phyloP scores from a whole-genome alignment of 768 basidiomycete genomes.

The Dentipellis sp. region DNA sequence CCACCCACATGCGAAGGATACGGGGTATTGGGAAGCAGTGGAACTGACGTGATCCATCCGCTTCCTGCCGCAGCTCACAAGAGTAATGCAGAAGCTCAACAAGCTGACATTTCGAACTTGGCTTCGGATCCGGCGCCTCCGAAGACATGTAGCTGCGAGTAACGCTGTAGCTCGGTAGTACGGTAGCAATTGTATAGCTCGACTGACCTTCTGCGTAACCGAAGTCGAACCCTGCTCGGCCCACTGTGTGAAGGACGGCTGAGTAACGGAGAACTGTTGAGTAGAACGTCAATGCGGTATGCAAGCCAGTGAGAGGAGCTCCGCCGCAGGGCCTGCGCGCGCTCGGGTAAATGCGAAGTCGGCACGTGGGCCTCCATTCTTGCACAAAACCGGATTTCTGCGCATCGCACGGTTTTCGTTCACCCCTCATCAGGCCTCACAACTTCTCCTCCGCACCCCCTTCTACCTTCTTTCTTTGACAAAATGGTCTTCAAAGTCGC shows the following conservation, averaged over 20 bases:
- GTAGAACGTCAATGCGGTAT: too few species aligned
- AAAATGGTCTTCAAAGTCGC: conserved; percentile 86
- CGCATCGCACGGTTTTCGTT: not conserved
- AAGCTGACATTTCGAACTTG: conserved; percentile 38
- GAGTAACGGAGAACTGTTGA: too few species aligned
- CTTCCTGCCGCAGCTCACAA: conserved; percentile 32
- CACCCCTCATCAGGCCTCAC: not conserved
- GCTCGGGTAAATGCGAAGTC: too few species aligned
- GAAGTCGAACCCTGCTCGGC: too few species aligned
- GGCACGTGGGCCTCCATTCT: not conserved
- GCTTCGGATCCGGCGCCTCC: not conserved
- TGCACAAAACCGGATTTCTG: not conserved
- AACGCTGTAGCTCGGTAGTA: too few species aligned
- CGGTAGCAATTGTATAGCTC: too few species aligned
- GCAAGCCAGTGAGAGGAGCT: too few species aligned
- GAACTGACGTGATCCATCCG: conserved; percentile 22
- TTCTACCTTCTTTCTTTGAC: too few species aligned
- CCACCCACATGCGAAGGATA: conserved; percentile 59
- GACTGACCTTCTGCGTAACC: too few species aligned
- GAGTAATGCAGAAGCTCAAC: conserved; percentile 67
- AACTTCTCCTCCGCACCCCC: not conserved
- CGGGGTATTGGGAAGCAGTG: conserved; percentile 71
- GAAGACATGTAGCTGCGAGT: not conserved
- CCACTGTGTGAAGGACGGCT: too few species aligned
- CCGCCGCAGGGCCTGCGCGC: too few species aligned